phyloP scores from a whole-genome alignment of 2,329 filamentous ascomycete genomes.

The Gnomoniopsis sp. region DNA sequence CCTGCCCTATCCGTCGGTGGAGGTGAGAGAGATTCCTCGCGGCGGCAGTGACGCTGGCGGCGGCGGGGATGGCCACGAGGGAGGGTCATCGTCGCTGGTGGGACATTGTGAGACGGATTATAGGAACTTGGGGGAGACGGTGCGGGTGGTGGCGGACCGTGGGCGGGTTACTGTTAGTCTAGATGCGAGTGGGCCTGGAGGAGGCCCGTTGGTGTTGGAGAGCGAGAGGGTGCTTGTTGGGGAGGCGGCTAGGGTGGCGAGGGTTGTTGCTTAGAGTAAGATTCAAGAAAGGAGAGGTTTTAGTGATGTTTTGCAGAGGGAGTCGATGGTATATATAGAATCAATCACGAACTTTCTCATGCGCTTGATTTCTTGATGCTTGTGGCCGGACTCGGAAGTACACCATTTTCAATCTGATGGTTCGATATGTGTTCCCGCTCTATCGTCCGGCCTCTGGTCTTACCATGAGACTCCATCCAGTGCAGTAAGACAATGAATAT shows the following conservation, averaged over 20 bases:
- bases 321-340: too few relatives aligned
- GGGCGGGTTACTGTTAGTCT: slow-evolving; percentile 70
- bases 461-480: too few relatives aligned
- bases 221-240: slow-evolving; percentile 43
- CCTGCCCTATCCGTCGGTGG: slow-evolving; percentile 73
- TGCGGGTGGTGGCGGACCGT: slow-evolving; percentile 71
- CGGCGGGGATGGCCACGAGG: slow-evolving; percentile 18
- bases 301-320: too few relatives aligned
- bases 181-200: slow-evolving; percentile 62
- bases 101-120: slow-evolving; percentile 75
- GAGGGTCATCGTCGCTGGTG: slow-evolving; percentile 24
- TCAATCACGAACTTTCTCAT: too few relatives aligned
- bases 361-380: too few relatives aligned
- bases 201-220: slow-evolving; percentile 64
- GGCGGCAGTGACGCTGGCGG: slow-evolving; percentile 8
- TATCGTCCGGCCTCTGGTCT: too few relatives aligned
- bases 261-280: slow-evolving; percentile 32
- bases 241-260: slow-evolving; percentile 20
- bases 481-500: too few relatives aligned
- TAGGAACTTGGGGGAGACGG: slow-evolving; percentile 71
- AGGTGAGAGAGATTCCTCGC: slow-evolving; percentile 62
- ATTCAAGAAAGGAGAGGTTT: too few relatives aligned
- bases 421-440: too few relatives aligned
- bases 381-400: too few relatives aligned
- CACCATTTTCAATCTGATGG: too few relatives aligned